Evolutionary conservation across 2,329 filamentous ascomycete genomes (phyloP).

Genomic region (Blastomyces gilchristii): DNA sequence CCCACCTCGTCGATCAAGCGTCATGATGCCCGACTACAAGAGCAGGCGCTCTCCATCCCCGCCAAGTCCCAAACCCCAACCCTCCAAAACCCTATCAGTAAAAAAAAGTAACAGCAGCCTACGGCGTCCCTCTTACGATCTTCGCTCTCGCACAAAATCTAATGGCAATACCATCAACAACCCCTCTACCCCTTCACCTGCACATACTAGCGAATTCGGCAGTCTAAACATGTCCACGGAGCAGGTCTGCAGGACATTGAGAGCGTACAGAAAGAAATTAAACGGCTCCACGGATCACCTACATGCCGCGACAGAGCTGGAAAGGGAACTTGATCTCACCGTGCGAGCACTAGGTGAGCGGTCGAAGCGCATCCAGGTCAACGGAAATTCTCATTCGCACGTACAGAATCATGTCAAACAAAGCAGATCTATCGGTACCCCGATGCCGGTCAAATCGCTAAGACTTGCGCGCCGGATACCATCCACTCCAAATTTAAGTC

Average conservation of each 20-base stretch:
- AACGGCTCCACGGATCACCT: constrained; percentile 39
- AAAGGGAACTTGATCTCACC: constrained; percentile 45
- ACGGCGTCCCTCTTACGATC: constrained; percentile 42
- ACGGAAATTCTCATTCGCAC: constrained; percentile 19
- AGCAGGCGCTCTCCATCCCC: constrained; percentile 32
- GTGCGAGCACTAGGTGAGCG: constrained; percentile 27
- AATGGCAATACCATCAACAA: constrained; percentile 19
- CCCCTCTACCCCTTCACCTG: constrained; percentile 8
- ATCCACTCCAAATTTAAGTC: constrained; percentile 27
- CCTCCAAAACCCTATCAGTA: constrained; percentile 21
- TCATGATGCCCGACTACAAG: constrained; percentile 20
- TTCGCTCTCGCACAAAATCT: constrained; percentile 40
- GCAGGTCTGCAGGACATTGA: constrained; percentile 47
- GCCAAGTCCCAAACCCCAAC: constrained; percentile 25
- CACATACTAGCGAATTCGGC: constrained; percentile 32
- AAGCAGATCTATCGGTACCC: constrained; percentile 22
- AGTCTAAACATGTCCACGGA: constrained; percentile 46
- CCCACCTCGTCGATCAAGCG: constrained; percentile 23
- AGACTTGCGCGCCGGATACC: constrained; percentile 26
- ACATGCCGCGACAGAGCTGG: constrained; percentile 44
- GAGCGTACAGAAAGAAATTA: constrained; percentile 50
- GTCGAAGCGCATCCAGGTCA: constrained; percentile 18
- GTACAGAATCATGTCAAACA: constrained; percentile 26
- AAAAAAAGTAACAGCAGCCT: constrained; percentile 25
- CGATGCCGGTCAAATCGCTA: constrained; percentile 19